Evolutionary conservation across 129 eudicot species (phyloP).

Genomic region (Apium graveolens): DNA sequence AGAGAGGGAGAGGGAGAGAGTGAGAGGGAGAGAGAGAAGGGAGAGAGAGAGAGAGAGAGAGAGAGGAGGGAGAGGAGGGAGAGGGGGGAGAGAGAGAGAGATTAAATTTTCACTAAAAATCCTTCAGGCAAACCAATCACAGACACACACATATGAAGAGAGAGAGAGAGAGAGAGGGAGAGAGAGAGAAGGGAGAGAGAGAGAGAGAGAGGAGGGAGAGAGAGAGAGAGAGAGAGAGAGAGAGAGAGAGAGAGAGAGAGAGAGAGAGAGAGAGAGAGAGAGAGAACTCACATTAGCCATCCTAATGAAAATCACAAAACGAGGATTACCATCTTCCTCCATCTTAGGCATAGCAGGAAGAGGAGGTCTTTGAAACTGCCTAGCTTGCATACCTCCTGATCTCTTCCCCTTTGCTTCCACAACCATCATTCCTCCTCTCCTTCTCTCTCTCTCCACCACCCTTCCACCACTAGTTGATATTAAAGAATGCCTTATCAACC

Average conservation of each 20-base stretch:
- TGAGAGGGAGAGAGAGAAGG: not conserved
- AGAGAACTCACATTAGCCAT: conserved; percentile 61
- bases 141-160: too few species aligned
- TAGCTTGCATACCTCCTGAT: conserved; percentile 51
- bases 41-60: not conserved
- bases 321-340: conserved; percentile 97
- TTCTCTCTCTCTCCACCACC: not conserved
- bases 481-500: conserved; percentile 42
- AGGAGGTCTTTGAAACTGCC: conserved; percentile 49
- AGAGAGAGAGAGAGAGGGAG: conserved; percentile 4
- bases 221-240: not conserved
- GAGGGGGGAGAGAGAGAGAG: not conserved
- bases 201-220: too few species aligned
- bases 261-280: not conserved
- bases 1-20: not conserved
- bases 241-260: not conserved
- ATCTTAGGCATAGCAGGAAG: conserved; percentile 84
- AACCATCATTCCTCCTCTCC: conserved; percentile 27
- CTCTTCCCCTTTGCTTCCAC: conserved; percentile 86
- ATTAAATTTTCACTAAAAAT: too few species aligned
- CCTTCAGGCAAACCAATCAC: too few species aligned
- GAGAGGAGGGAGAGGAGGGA: not conserved
- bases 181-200: not conserved
- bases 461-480: conserved; percentile 19
- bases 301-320: conserved; percentile 86